Percentiles rank a stretch among this genome's conserved stretches.
These are phyloP conservation scores for Torulaspora gathmanii DNA, from an alignment of 805 yeast genomes.

Conservation along the genomic window DNA sequence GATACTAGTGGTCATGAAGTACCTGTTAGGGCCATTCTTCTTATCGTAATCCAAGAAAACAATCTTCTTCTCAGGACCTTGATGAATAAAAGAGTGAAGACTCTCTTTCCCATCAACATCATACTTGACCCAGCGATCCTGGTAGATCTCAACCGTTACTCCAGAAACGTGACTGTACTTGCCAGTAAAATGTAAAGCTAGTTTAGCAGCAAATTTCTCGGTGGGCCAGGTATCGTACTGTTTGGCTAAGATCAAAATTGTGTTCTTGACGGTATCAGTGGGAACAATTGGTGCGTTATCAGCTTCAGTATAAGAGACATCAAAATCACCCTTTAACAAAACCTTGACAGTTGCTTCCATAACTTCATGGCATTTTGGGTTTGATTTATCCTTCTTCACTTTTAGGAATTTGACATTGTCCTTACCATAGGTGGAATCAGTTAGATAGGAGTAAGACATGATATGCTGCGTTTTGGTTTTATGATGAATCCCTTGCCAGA, in stretches of 20 bases:
- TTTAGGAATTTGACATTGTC: conserved; percentile 89
- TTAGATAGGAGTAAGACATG: conserved; percentile 29
- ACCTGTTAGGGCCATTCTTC: conserved; percentile 46
- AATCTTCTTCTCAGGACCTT: conserved; percentile 75
- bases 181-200: conserved; percentile 73
- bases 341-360: conserved; percentile 80
- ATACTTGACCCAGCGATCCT: conserved; percentile 76
- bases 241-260: conserved; percentile 78
- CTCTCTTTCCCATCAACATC: conserved; percentile 69
- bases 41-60: conserved; percentile 48
- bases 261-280: conserved; percentile 90
- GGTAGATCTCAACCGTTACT: conserved; percentile 60
- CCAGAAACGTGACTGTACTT: conserved; percentile 77
- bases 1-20: conserved; percentile 59
- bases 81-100: conserved; percentile 79
- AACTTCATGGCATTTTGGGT: conserved; percentile 73
- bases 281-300: conserved; percentile 89
- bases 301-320: conserved; percentile 76
- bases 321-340: conserved; percentile 73
- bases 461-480: not conserved
- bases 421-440: conserved; percentile 76
- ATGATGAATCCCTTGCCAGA: too few relatives aligned
- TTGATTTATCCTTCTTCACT: conserved; percentile 69
- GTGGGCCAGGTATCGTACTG: conserved; percentile 83
- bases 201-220: conserved; percentile 81